Evolutionary conservation across 139 green algal genomes (phyloP).

Genomic region (Yamagishiella unicocca): DNA sequence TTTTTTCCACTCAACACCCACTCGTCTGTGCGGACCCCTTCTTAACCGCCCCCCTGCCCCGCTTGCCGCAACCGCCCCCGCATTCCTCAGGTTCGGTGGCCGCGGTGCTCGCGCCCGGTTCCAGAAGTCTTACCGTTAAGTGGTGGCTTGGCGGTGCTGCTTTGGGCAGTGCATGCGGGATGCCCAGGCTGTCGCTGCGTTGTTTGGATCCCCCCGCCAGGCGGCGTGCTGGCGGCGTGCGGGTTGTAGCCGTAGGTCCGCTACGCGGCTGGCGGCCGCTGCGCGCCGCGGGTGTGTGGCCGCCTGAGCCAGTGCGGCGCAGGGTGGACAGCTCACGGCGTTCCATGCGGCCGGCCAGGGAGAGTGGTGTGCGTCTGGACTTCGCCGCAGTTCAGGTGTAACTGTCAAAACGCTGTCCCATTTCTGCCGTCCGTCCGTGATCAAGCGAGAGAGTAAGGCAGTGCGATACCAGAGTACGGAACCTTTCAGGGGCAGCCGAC

Average conservation of each 20-base stretch:
- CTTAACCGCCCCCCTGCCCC: no score
- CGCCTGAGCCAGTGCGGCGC: conserved; percentile 41
- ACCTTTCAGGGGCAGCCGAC: no score
- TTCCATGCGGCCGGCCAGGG: neutral
- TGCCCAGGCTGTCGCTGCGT: neutral
- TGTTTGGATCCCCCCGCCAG: neutral
- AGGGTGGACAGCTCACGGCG: neutral
- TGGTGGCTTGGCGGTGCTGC: conserved; percentile 20
- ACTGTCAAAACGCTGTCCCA: neutral
- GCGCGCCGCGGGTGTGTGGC: neutral
- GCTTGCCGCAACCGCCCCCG: no score
- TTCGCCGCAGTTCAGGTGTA: conserved; percentile 21
- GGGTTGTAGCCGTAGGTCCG: neutral
- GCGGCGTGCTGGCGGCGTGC: neutral
- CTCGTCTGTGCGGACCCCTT: no score
- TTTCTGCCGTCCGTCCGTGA: no score
- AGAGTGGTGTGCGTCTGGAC: neutral
- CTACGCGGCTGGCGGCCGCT: neutral
- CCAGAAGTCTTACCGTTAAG: conserved; percentile 99
- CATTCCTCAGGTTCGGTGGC: conserved; percentile 90
- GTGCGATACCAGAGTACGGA: no score
- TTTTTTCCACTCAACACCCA: no score
- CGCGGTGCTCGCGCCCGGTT: conserved; percentile 94
- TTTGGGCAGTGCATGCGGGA: neutral
- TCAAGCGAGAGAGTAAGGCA: no score